Conservation (phyloP, 164 flowering plant species). For the Vitis rupestris region DNA sequence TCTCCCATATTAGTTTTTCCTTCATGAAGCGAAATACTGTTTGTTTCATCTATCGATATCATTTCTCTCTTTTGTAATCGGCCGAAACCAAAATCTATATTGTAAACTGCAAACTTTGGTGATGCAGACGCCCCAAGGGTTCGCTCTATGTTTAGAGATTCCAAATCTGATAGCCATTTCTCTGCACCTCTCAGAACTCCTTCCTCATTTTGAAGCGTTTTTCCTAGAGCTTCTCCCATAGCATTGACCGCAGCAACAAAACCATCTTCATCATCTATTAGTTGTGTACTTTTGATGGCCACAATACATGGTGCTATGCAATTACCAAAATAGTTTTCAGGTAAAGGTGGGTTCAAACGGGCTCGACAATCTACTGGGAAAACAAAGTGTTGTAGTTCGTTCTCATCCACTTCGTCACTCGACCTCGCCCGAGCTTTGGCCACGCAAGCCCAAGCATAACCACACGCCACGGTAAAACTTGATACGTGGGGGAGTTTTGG, state of each 20-base stretch:
- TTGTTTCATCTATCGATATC: slow-evolving; percentile 24
- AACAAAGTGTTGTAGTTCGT: background rate
- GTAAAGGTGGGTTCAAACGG: slow-evolving; percentile 24
- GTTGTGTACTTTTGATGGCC: background rate
- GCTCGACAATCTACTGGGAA: slow-evolving; percentile 24
- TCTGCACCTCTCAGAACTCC: background rate
- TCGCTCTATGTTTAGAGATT: background rate
- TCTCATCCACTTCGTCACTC: background rate
- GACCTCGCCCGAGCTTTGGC: slow-evolving; percentile 5
- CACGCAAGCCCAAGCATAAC: slow-evolving; percentile 28
- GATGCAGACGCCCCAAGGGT: slow-evolving; percentile 37
- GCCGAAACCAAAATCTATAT: slow-evolving; percentile 49
- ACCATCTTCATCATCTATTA: slow-evolving; percentile 23
- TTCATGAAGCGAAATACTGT: slow-evolving; percentile 31
- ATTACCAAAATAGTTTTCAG: slow-evolving; percentile 34
- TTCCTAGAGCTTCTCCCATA: slow-evolving; percentile 16
- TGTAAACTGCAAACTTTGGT: slow-evolving; percentile 33
- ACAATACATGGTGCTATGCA: background rate
- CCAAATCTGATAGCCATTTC: background rate
- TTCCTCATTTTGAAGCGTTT: background rate
- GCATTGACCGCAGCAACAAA: slow-evolving; percentile 16
- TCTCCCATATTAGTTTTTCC: slow-evolving; percentile 33
- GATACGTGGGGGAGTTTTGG: slow-evolving; percentile 16
- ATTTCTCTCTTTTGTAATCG: slow-evolving; percentile 36
- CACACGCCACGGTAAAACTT: slow-evolving; percentile 23